These are phyloP conservation scores for Lachnellula willkommii DNA, from an alignment of 2,329 filamentous ascomycete genomes.

Conservation along the genomic window DNA sequence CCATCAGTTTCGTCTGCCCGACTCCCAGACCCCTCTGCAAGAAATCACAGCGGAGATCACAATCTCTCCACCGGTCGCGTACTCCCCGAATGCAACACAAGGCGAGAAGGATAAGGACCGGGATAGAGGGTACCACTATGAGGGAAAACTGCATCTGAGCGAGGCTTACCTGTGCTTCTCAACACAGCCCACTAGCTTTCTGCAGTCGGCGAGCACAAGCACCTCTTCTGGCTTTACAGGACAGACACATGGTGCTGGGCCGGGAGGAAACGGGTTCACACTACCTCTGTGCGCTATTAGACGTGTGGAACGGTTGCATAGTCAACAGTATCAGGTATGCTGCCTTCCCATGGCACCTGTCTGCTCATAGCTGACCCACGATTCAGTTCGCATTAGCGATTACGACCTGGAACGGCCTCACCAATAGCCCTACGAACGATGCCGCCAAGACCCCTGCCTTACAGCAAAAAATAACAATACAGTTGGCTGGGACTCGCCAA, in stretches of 20 bases:
- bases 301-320: conserved; percentile 87
- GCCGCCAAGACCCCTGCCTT: conserved; percentile 33
- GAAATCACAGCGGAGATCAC: conserved; percentile 96
- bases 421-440: conserved; percentile 49
- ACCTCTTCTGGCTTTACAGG: conserved; percentile 83
- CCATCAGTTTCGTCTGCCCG: conserved; percentile 90
- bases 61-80: conserved; percentile 57
- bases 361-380: conserved; percentile 17
- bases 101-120: conserved; percentile 62
- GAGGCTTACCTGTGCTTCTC: conserved; percentile 97
- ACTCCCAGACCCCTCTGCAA: conserved; percentile 86
- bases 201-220: conserved; percentile 70
- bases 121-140: conserved; percentile 78
- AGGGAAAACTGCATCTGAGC: conserved; percentile 86
- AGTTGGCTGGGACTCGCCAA: conserved; percentile 81
- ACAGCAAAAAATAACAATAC: conserved; percentile 85
- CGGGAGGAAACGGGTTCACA: conserved; percentile 92
- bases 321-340: conserved; percentile 70
- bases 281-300: conserved; percentile 88
- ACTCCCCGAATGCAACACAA: conserved; percentile 53
- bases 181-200: conserved; percentile 83
- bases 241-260: conserved; percentile 86
- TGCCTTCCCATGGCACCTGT: not conserved
- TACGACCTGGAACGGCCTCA: conserved; percentile 84
- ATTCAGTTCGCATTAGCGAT: conserved; percentile 79